Percentiles rank a stretch among this genome's conserved stretches.
These are phyloP conservation scores for Ulota crispa DNA, from an alignment of 225 moss, liverwort and hornwort genomes.

Conservation along the genomic window DNA sequence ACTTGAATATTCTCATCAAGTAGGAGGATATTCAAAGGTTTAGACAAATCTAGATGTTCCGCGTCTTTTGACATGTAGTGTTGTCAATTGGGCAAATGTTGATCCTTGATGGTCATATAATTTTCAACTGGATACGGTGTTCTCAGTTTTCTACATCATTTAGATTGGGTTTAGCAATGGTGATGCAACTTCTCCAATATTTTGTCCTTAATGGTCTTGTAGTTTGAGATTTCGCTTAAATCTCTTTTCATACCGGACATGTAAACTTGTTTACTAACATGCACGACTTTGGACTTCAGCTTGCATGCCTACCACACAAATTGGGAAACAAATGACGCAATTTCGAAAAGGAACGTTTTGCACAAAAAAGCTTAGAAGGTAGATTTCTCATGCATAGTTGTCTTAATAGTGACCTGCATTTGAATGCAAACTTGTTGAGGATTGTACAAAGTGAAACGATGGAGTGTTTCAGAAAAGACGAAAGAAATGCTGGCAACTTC, in stretches of 20 bases:
- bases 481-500: neutral
- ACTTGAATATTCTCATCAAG: conserved; percentile 16
- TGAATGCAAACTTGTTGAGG: neutral
- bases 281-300: neutral
- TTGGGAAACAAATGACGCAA: neutral
- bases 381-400: neutral
- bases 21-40: conserved; percentile 4
- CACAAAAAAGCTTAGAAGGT: neutral
- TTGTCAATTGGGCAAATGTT: neutral
- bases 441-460: neutral
- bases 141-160: neutral
- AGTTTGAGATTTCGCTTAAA: neutral
- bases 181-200: neutral
- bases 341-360: neutral
- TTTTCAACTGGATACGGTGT: neutral
- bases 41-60: conserved; percentile 2
- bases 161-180: neutral
- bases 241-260: neutral
- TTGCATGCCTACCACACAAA: neutral
- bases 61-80: conserved; percentile 8
- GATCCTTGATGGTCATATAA: neutral
- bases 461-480: neutral
- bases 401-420: neutral
- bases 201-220: neutral
- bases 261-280: neutral